These are phyloP conservation scores for Neonothopanus nambi DNA, from an alignment of 1,284 basidiomycete species.

Conservation along the genomic window DNA sequence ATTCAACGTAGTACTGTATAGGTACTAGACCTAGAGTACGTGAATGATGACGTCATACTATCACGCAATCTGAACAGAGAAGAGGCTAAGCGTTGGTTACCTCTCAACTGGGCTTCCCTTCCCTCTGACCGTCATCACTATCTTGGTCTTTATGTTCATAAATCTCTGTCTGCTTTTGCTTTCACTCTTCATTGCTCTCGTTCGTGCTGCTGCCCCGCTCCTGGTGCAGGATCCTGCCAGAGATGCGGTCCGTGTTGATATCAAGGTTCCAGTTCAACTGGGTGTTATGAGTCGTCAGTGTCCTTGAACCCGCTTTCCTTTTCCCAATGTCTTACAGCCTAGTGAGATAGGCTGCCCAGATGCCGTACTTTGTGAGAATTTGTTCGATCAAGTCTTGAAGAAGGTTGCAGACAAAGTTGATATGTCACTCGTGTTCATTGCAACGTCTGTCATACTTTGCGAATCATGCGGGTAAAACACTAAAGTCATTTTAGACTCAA, in stretches of 20 bases:
- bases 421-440: slow-evolving; percentile 73
- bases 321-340: slow-evolving; percentile 53
- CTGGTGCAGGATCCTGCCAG: too few species aligned
- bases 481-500: slow-evolving; percentile 49
- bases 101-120: too few species aligned
- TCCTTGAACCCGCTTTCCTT: neutral
- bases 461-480: neutral
- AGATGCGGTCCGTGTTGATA: slow-evolving; percentile 19
- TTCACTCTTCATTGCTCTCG: too few species aligned
- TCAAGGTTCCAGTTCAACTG: slow-evolving; percentile 51
- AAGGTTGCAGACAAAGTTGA: slow-evolving; percentile 67
- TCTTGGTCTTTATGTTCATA: too few species aligned
- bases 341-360: slow-evolving; percentile 77
- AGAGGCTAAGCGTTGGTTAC: too few species aligned
- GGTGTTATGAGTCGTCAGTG: slow-evolving; percentile 12
- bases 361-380: slow-evolving; percentile 73
- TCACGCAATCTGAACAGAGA: too few species aligned
- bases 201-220: too few species aligned
- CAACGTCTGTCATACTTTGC: slow-evolving; percentile 42
- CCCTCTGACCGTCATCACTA: too few species aligned
- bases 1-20: slow-evolving; percentile 36
- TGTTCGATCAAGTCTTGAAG: slow-evolving; percentile 74
- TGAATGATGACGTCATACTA: neutral
- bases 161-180: too few species aligned
- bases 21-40: neutral